Conservation (phyloP, 1,284 basidiomycete species). For the Cutaneotrichosporon cyanovorans region DNA sequence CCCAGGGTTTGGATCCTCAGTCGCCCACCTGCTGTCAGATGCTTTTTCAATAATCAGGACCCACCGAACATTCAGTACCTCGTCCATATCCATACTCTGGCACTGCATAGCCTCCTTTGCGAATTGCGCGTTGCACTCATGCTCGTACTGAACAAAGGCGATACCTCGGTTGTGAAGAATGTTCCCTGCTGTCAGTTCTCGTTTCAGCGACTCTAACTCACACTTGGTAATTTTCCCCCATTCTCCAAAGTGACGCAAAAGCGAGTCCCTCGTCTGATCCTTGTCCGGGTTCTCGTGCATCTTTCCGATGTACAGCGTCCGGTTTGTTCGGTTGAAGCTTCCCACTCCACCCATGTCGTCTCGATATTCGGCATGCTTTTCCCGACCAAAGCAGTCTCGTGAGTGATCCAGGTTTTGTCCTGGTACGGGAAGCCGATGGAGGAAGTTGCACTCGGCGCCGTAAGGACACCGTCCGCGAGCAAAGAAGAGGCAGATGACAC, state of each 20-base stretch:
- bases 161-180: conserved; percentile 90
- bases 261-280: conserved; percentile 79
- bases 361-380: conserved; percentile 94
- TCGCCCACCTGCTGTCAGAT: conserved; percentile 61
- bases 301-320: conserved; percentile 89
- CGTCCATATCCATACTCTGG: conserved; percentile 94
- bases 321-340: conserved; percentile 85
- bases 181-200: conserved; percentile 54
- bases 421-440: conserved; percentile 76
- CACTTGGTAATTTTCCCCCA: conserved; percentile 94
- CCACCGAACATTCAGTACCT: conserved; percentile 87
- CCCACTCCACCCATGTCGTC: conserved; percentile 99
- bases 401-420: conserved; percentile 74
- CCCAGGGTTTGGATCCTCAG: conserved; percentile 88
- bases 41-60: conserved; percentile 12
- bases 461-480: conserved; percentile 94
- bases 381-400: conserved; percentile 92
- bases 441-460: conserved; percentile 93
- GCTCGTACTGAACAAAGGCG: conserved; percentile 91
- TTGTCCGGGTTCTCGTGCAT: conserved; percentile 86
- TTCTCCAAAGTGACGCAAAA: conserved; percentile 86
- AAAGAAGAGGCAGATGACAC: conserved; percentile 93
- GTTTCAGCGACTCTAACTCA: conserved; percentile 47
- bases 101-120: conserved; percentile 99
- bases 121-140: conserved; percentile 83